A percentile compares a stretch with the other conserved stretches of the same genome.
phyloP scores from a whole-genome alignment of 163 green algal species.

The Chlorella variabilis region DNA sequence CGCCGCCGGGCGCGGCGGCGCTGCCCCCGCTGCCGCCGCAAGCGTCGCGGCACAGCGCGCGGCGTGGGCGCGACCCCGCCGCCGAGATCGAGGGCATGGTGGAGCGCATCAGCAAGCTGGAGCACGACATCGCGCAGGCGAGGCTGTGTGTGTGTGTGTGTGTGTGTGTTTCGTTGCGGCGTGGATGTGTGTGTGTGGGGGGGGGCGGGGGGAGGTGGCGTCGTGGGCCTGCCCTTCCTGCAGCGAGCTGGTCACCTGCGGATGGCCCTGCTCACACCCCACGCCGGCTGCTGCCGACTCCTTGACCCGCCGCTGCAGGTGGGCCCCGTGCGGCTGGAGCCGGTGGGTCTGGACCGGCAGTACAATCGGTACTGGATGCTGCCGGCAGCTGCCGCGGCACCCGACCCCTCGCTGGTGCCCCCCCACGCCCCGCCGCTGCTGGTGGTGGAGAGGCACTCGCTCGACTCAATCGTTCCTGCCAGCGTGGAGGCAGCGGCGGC shows the following conservation, averaged over 20 bases:
- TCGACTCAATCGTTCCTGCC: background rate
- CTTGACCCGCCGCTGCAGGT: background rate
- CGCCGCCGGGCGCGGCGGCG: background rate
- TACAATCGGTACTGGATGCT: conserved; percentile 67
- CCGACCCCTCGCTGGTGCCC: background rate
- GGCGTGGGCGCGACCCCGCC: background rate
- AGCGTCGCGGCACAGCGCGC: background rate
- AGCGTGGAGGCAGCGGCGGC: conserved; percentile 18
- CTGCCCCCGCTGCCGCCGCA: conserved; percentile 3
- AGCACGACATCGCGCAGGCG: conserved; percentile 37
- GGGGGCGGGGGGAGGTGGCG: no score
- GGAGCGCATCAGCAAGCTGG: conserved; percentile 37
- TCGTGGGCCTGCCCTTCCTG: no score
- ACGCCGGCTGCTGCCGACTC: background rate
- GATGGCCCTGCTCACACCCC: no score
- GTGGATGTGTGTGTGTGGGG: conserved; percentile 46
- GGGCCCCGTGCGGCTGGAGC: conserved; percentile 22
- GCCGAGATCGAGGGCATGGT: conserved; percentile 29
- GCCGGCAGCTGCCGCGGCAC: background rate
- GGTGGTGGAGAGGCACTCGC: conserved; percentile 35
- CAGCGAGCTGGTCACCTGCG: no score
- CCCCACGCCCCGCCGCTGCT: conserved; percentile 22
- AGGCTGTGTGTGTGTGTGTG: background rate
- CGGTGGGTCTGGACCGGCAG: conserved; percentile 57
- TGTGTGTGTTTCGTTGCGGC: conserved; percentile 15